Conservation (phyloP, 1,284 basidiomycete genomes). For the Sporisorium graminicola region DNA sequence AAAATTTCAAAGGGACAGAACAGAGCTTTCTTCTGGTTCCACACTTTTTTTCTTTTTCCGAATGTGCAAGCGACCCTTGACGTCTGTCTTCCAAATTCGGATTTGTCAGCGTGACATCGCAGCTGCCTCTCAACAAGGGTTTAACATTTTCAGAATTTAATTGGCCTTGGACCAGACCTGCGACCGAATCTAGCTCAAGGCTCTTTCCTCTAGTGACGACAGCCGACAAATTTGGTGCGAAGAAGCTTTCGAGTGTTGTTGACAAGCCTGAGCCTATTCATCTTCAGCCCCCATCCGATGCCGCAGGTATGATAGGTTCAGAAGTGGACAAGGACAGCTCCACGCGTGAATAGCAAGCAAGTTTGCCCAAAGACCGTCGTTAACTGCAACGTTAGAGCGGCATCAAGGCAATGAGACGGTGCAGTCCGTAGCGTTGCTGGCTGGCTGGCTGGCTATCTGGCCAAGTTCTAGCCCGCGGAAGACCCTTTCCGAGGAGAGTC, state of each 20-base stretch:
- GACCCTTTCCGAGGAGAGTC: background rate
- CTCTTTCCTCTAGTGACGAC: too few species aligned
- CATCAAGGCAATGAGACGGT: background rate
- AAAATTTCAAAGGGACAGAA: constrained; percentile 25
- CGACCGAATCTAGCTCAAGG: too few species aligned
- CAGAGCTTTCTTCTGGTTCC: constrained; percentile 2
- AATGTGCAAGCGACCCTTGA: background rate
- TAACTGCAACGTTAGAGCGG: too few species aligned
- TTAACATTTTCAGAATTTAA: background rate
- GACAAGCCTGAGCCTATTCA: background rate
- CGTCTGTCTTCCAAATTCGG: constrained; percentile 4
- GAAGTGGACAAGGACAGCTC: too few species aligned
- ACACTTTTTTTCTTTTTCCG: constrained; percentile 4
- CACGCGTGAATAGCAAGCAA: too few species aligned
- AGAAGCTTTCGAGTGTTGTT: too few species aligned
- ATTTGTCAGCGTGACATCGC: constrained; percentile 36
- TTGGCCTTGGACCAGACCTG: too few species aligned
- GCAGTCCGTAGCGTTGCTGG: background rate
- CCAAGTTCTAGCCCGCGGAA: constrained; percentile 1
- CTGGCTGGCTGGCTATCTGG: background rate
- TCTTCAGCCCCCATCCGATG: too few species aligned
- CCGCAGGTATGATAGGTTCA: too few species aligned
- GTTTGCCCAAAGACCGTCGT: too few species aligned
- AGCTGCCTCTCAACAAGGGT: background rate
- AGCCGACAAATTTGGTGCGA: too few species aligned